Evolutionary conservation across 2,329 filamentous ascomycete genomes (phyloP).

Genomic region (Coleophoma eucalyptorum): DNA sequence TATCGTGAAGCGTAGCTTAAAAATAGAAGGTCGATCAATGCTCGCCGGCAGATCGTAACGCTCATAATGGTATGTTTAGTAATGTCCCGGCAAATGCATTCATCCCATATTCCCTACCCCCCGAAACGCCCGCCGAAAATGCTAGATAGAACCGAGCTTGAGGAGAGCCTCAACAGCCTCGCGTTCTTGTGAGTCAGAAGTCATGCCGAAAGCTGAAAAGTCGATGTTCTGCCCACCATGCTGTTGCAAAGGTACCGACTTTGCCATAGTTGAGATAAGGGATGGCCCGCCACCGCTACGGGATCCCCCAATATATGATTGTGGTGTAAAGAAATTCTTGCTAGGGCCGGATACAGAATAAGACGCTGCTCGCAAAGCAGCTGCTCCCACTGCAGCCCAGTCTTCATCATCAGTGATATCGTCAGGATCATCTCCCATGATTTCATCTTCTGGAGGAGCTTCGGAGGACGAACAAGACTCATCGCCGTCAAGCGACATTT

Average conservation of each 20-base stretch:
- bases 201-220: slow-evolving; percentile 35
- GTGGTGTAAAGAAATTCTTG: slow-evolving; percentile 41
- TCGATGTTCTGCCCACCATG: slow-evolving; percentile 39
- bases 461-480: slow-evolving; percentile 74
- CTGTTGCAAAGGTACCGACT: slow-evolving; percentile 31
- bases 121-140: slow-evolving; percentile 20
- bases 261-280: slow-evolving; percentile 19
- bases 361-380: slow-evolving; percentile 69
- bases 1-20: slow-evolving; percentile 14
- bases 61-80: slow-evolving; percentile 10
- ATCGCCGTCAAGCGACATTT: slow-evolving; percentile 85
- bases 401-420: slow-evolving; percentile 95
- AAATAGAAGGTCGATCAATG: slow-evolving; percentile 24
- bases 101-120: slow-evolving; percentile 9
- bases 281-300: slow-evolving; percentile 29
- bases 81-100: slow-evolving; percentile 15
- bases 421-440: slow-evolving; percentile 71
- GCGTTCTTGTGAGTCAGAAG: slow-evolving; percentile 68
- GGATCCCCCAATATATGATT: slow-evolving; percentile 40
- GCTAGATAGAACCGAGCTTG: slow-evolving; percentile 73
- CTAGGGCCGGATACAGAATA: slow-evolving; percentile 54
- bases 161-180: slow-evolving; percentile 80
- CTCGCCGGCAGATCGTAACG: slow-evolving; percentile 28
- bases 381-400: slow-evolving; percentile 86
- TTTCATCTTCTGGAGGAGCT: slow-evolving; percentile 59